These are phyloP conservation scores for Phyllosticta citribraziliensis DNA, from an alignment of 2,329 filamentous ascomycete species.

Conservation along the genomic window DNA sequence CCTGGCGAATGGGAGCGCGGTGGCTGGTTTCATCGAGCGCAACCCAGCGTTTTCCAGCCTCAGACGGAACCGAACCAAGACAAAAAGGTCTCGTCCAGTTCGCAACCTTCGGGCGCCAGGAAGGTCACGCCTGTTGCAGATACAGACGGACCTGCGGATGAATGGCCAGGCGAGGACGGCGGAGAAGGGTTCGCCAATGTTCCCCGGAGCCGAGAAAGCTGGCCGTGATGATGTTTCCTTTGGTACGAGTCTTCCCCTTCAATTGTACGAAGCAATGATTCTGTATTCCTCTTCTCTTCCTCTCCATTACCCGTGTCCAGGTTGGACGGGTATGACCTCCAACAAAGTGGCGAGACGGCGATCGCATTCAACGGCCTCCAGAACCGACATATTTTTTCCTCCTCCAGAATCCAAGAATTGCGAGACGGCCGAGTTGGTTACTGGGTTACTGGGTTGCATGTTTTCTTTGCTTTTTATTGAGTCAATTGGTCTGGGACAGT, in stretches of 20 bases:
- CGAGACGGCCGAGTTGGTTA: background rate
- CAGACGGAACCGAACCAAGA: conserved; percentile 24
- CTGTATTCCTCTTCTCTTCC: background rate
- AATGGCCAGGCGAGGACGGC: background rate
- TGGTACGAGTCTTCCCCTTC: background rate
- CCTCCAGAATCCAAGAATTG: no score
- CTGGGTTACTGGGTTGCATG: background rate
- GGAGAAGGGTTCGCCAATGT: background rate
- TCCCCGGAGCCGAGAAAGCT: background rate
- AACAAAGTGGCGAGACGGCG: no score
- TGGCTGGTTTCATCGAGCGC: conserved; percentile 61
- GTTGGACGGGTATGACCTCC: background rate
- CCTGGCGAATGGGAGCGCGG: conserved; percentile 73
- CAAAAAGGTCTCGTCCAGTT: background rate
- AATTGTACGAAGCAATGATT: background rate
- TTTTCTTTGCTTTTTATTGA: background rate
- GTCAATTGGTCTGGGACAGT: background rate
- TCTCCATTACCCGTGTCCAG: background rate
- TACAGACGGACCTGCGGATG: background rate
- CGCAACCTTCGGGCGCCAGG: background rate
- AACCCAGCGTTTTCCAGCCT: conserved; percentile 28
- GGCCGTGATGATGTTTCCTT: background rate
- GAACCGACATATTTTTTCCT: no score
- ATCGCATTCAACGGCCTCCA: no score
- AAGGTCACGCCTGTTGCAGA: background rate